Evolutionary conservation across 805 yeast species (phyloP).

Genomic region (Candida sphagnicola): DNA sequence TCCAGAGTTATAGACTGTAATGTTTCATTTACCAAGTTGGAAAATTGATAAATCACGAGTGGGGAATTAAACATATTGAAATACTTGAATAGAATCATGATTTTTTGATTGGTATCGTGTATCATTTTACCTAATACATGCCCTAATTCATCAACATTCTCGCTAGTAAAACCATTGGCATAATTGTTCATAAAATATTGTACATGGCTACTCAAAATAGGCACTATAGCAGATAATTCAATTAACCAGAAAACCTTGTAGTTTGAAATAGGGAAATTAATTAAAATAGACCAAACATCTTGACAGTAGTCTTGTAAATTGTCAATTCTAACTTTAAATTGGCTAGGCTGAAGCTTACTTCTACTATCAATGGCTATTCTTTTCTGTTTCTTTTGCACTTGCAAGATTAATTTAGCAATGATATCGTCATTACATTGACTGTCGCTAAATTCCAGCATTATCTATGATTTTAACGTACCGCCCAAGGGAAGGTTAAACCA

Average conservation of each 20-base stretch:
- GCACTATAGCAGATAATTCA: slow-evolving; percentile 7
- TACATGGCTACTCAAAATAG: slow-evolving; percentile 3
- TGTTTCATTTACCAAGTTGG: slow-evolving; percentile 6
- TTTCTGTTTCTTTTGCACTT: neutral
- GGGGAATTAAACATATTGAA: slow-evolving; percentile 4
- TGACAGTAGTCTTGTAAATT: slow-evolving; percentile 15
- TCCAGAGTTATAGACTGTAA: slow-evolving; percentile 12
- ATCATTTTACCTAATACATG: slow-evolving; percentile 8
- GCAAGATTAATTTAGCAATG: neutral
- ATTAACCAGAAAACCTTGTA: slow-evolving; percentile 21
- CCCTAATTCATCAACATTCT: neutral
- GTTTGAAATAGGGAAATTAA: slow-evolving; percentile 6
- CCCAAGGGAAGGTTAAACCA: too few species aligned
- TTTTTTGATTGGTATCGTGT: slow-evolving; percentile 4
- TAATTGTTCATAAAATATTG: slow-evolving; percentile 2
- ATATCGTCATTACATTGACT: neutral
- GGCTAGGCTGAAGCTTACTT: neutral
- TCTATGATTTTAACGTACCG: too few species aligned
- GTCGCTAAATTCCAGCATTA: neutral
- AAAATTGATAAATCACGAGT: slow-evolving; percentile 2
- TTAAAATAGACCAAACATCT: slow-evolving; percentile 11
- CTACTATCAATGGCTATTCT: neutral
- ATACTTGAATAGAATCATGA: neutral
- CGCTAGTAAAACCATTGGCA: neutral
- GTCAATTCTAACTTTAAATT: slow-evolving; percentile 9